These are phyloP conservation scores for Suhomyces choctaworum DNA, from an alignment of 1,139 yeast genomes.

Conservation along the genomic window DNA sequence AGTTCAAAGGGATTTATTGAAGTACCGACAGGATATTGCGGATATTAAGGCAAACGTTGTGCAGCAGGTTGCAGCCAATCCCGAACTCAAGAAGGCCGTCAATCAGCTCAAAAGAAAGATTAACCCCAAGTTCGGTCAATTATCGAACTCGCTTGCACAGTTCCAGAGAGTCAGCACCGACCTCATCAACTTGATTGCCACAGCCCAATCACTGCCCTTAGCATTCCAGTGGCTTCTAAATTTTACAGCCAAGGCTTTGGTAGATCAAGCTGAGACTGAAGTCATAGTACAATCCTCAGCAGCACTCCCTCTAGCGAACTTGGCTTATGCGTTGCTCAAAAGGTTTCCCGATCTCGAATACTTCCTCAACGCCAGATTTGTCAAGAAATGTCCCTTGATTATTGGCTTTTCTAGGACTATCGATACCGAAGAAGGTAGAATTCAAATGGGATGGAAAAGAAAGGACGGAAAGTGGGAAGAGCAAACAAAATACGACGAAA, in stretches of 20 bases:
- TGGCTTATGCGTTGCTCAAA: constrained; percentile 57
- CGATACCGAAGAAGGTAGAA: constrained; percentile 81
- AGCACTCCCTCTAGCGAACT: constrained; percentile 75
- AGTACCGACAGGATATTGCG: constrained; percentile 55
- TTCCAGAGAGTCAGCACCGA: constrained; percentile 53
- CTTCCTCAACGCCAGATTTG: constrained; percentile 73
- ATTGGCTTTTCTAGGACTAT: constrained; percentile 76
- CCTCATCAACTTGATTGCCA: constrained; percentile 47
- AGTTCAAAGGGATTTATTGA: constrained; percentile 49
- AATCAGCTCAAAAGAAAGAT: constrained; percentile 62
- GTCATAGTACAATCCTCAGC: constrained; percentile 77
- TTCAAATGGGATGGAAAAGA: constrained; percentile 82
- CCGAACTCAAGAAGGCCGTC: constrained; percentile 44
- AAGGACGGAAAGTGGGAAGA: constrained; percentile 72
- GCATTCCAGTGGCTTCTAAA: constrained; percentile 76
- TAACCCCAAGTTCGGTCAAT: constrained; percentile 88
- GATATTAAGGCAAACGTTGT: constrained; percentile 63
- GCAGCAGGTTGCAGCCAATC: constrained; percentile 43
- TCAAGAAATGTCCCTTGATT: constrained; percentile 86
- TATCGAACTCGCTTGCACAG: constrained; percentile 70
- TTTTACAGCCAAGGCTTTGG: constrained; percentile 78
- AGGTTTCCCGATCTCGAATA: constrained; percentile 67
- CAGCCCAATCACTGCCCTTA: constrained; percentile 46
- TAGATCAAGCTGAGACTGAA: constrained; percentile 92
- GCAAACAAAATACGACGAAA: constrained; percentile 71